Conservation (phyloP, 352 stramenopile genomes). For the Globisporangium nunn region DNA sequence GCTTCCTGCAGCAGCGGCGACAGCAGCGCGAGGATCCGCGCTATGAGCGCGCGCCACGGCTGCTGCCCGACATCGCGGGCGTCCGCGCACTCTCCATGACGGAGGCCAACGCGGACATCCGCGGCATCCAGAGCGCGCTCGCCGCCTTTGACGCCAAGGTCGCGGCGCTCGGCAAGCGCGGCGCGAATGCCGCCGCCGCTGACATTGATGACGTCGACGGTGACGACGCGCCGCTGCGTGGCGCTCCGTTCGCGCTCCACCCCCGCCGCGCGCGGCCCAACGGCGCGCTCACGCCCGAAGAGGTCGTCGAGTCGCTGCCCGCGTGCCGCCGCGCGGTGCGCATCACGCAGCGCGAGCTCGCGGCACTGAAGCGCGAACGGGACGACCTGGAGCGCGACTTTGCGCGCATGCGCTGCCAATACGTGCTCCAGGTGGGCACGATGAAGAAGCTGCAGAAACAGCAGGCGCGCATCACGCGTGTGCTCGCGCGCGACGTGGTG, state of each 20-base stretch:
- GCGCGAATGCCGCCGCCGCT: no score
- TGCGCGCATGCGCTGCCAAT: constrained; percentile 53
- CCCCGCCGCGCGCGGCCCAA: constrained; percentile 18
- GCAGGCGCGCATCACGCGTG: constrained; percentile 47
- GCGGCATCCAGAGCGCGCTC: constrained; percentile 44
- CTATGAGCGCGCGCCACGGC: constrained; percentile 40
- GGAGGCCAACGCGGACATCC: constrained; percentile 52
- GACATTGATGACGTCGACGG: background rate
- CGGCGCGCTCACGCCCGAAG: constrained; percentile 57
- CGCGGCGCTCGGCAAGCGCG: constrained; percentile 1
- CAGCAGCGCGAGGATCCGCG: constrained; percentile 18
- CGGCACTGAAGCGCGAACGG: constrained; percentile 58
- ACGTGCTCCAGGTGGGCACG: constrained; percentile 55
- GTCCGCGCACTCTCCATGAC: constrained; percentile 38
- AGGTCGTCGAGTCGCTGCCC: constrained; percentile 66
- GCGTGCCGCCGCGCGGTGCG: constrained; percentile 57
- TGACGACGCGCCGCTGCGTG: background rate
- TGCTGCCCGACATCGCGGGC: constrained; percentile 51
- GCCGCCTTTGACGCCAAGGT: constrained; percentile 32
- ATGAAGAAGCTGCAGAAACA: constrained; percentile 72
- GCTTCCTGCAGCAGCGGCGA: constrained; percentile 26
- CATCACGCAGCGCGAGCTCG: constrained; percentile 66
- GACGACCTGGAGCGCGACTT: constrained; percentile 73
- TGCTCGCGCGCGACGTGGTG: constrained; percentile 35
- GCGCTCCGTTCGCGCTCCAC: background rate